Conservation (phyloP, 331 rosid species). For the Cucumis variabilis region DNA sequence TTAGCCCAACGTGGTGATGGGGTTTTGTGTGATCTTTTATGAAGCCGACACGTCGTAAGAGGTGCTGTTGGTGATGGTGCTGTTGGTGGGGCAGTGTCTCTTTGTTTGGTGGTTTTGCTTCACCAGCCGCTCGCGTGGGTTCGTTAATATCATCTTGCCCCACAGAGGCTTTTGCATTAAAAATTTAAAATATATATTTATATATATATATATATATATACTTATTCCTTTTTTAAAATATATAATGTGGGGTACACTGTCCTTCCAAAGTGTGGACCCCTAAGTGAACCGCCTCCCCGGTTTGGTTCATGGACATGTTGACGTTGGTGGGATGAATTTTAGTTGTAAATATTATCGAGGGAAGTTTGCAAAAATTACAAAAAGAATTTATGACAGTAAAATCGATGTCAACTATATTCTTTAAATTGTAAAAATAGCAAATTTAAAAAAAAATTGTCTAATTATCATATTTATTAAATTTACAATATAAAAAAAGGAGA, state of each 20-base stretch:
- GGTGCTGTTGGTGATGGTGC: background rate
- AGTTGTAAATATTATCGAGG: no score
- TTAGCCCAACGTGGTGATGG: background rate
- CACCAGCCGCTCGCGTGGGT: conserved; percentile 30
- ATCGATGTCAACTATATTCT: no score
- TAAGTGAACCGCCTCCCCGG: background rate
- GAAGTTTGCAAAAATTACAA: no score
- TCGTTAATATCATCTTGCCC: conserved; percentile 30
- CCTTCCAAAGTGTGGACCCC: background rate
- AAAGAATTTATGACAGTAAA: no score
- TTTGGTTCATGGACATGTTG: background rate
- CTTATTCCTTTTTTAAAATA: no score
- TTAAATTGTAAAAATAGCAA: no score
- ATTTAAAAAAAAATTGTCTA: no score
- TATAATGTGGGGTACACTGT: background rate
- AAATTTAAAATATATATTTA: no score
- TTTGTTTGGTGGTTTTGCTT: background rate
- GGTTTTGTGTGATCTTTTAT: background rate
- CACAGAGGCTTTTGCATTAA: conserved; percentile 3
- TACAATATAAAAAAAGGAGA: no score
- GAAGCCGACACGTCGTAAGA: background rate
- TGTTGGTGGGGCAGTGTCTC: conserved; percentile 14
- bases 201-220: no score
- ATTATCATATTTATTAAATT: no score
- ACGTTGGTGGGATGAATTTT: no score